Evolutionary conservation across 2,329 filamentous ascomycete species (phyloP), one percentile per base, ranked within the genome.

Genomic region (Atkinsonella texensis): DNA sequence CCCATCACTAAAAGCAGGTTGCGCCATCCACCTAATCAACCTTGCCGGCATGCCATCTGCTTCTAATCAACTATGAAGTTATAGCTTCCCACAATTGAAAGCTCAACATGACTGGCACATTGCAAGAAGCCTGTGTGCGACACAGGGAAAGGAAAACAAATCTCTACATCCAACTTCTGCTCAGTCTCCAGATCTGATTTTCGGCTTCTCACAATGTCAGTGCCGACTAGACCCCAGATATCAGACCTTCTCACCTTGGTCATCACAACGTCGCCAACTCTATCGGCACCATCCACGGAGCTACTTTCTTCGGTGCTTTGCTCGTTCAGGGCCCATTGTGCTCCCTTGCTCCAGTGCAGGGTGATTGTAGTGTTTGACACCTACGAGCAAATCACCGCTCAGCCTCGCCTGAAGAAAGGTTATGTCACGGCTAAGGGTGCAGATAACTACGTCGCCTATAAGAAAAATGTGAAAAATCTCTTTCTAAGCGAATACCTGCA

Each of bases 261-360:
- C 46, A 69, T 80, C 55, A 79, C 76, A 1, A 79, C 76, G 0
- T 79, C 76, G 2, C 70, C 76, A 0, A 79, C 76, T 0, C 76
- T 76, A 0, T 79, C 76, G 1, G 70, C 73, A 0, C 76, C 76
- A 0, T 73, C 73, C 0, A 74, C 74, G 0, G 75, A 77, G 15
- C 69, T 80, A 0, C 56, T 79, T n/a, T 68, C 67, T 0, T 59
- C 70, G 0, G 70, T 79, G 2, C 48, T 79, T 2, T 56, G 61
- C 2, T 76, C 74, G 0, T 77, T 77, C 55, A 62, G 63, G 15
- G 45, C 46, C 0, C 63, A 76, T 56, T 78, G 75, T 50, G 60
- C 63, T 0, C 53, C 51, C 0, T 57, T 80, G 13, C 53, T 71
- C 2, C 45, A 53, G 0, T 79, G 74, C 52, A 63, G 63, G 2